These are phyloP conservation scores for Aspergillus udagawae DNA, from an alignment of 2,329 filamentous ascomycete species.

Conservation along the genomic window DNA sequence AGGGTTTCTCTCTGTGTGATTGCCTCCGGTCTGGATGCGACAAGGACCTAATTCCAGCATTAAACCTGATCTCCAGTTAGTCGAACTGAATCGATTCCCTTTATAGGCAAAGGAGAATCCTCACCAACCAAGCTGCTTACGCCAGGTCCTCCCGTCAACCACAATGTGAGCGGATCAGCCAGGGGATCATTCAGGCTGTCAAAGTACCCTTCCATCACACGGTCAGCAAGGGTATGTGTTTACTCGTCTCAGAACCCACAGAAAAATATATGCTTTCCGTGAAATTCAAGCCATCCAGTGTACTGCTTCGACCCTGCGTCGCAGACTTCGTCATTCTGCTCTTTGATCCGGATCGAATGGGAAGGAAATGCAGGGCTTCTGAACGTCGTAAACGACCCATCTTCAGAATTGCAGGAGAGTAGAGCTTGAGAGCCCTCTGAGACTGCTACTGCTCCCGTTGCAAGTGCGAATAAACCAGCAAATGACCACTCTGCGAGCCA, in stretches of 20 bases:
- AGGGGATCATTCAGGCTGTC: conserved; percentile 13
- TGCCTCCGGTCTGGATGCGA: conserved; percentile 6
- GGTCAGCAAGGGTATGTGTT: neutral
- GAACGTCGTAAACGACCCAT: conserved; percentile 3
- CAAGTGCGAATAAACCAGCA: neutral
- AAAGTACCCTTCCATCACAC: conserved; percentile 4
- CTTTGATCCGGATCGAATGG: conserved; percentile 18
- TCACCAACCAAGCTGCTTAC: conserved; percentile 11
- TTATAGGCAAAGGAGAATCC: neutral
- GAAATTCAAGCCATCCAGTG: conserved; percentile 21
- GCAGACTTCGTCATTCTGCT: conserved; percentile 21
- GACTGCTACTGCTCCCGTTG: neutral
- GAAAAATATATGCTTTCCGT: conserved; percentile 7
- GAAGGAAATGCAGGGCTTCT: conserved; percentile 11
- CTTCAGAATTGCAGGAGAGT: neutral
- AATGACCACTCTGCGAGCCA: neutral
- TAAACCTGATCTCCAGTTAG: conserved; percentile 1
- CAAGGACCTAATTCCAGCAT: conserved; percentile 6
- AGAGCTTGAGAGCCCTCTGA: neutral
- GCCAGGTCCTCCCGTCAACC: conserved; percentile 15
- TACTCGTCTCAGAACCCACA: neutral
- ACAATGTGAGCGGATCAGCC: conserved; percentile 11
- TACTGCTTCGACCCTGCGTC: conserved; percentile 21
- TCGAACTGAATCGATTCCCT: neutral
- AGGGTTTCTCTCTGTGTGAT: conserved; percentile 13